Conservation (phyloP, 306 rosid genomes). For the Ormosia emarginata region DNA sequence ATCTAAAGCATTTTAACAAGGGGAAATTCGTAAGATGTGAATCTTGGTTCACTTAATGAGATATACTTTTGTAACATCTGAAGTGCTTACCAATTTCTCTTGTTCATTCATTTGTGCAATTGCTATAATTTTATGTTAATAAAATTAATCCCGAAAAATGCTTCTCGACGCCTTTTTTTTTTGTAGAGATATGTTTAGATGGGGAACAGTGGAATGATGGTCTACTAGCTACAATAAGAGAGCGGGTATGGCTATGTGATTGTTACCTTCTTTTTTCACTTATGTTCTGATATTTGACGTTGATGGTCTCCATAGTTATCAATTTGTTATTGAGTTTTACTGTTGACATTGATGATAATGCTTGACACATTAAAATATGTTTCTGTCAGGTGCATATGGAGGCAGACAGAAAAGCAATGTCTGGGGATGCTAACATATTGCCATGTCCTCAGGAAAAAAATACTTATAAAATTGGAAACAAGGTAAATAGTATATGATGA, state of each 20-base stretch:
- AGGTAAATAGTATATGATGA: constrained; percentile 49
- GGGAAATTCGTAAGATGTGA: constrained; percentile 3
- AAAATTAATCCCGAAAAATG: neutral
- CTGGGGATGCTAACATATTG: constrained; percentile 52
- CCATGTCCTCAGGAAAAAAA: constrained; percentile 61
- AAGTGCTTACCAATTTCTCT: neutral
- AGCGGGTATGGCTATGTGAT: constrained; percentile 57
- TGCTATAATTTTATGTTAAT: neutral
- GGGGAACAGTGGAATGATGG: constrained; percentile 97
- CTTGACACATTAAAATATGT: constrained; percentile 24
- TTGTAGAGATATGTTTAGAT: constrained; percentile 60
- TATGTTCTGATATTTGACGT: constrained; percentile 28
- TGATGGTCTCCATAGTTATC: neutral
- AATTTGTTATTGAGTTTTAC: constrained; percentile 16
- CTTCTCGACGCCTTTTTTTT: neutral
- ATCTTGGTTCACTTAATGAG: constrained; percentile 6
- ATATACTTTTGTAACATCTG: neutral
- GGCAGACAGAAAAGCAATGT: constrained; percentile 73
- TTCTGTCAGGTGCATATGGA: constrained; percentile 91
- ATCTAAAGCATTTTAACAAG: constrained; percentile 12
- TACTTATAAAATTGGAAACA: constrained; percentile 81
- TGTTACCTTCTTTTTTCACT: constrained; percentile 17
- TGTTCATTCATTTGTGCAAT: constrained; percentile 13
- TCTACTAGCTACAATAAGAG: constrained; percentile 84
- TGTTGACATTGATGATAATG: constrained; percentile 18